Conservation (phyloP, 2,329 filamentous ascomycete species). For the Chrysoporthe cubensis region DNA sequence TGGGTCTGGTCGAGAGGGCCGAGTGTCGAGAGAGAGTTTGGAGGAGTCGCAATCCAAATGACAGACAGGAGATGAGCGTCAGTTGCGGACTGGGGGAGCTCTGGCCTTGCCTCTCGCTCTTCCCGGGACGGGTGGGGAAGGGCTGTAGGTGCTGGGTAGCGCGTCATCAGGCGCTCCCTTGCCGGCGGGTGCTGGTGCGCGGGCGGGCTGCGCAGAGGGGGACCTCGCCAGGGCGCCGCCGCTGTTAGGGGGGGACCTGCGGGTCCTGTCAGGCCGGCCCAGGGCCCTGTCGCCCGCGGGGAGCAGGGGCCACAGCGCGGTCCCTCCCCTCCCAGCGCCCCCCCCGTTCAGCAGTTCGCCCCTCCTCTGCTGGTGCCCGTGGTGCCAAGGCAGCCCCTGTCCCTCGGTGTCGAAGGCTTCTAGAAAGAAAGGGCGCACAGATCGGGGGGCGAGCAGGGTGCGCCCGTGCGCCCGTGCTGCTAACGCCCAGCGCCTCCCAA, state of each 20-base stretch:
- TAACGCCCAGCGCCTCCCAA: too few species aligned
- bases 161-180: slow-evolving; percentile 6
- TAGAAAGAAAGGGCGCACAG: slow-evolving; percentile 26
- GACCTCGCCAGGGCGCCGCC: neutral
- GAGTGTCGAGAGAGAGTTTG: neutral
- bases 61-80: slow-evolving; percentile 29
- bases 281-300: slow-evolving; percentile 22
- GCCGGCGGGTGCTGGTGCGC: too few species aligned
- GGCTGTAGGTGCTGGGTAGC: neutral
- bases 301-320: slow-evolving; percentile 23
- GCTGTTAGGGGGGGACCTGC: slow-evolving; percentile 9
- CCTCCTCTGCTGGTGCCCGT: slow-evolving; percentile 13
- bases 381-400: slow-evolving; percentile 17
- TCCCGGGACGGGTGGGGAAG: slow-evolving; percentile 25
- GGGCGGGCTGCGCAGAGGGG: neutral
- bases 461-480: too few species aligned
- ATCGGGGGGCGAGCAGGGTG: slow-evolving; percentile 1
- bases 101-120: slow-evolving; percentile 28
- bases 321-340: slow-evolving; percentile 1
- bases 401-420: slow-evolving; percentile 27
- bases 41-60: slow-evolving; percentile 28
- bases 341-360: slow-evolving; percentile 4
- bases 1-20: slow-evolving; percentile 1
- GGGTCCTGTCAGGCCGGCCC: slow-evolving; percentile 21
- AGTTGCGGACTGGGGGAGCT: slow-evolving; percentile 26